Conservation (phyloP, 1,284 basidiomycete species). For the Austroboletus rostrupii region DNA sequence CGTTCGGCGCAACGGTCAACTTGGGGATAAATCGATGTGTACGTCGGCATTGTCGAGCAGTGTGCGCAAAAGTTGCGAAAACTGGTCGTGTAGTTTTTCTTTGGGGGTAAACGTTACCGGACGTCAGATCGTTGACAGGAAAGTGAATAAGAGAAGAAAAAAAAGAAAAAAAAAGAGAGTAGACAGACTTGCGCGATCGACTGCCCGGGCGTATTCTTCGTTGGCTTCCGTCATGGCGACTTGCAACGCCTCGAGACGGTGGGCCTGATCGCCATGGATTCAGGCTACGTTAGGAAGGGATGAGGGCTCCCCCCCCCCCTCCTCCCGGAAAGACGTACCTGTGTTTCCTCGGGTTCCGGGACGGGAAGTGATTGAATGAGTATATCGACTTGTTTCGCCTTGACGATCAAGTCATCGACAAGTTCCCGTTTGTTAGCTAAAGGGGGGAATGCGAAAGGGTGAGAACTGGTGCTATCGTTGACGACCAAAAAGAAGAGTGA, state of each 20-base stretch:
- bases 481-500: not conserved
- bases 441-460: too few species aligned
- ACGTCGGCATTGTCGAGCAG: slow-evolving; percentile 57
- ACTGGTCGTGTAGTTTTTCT: slow-evolving; percentile 57
- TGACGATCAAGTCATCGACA: slow-evolving; percentile 71
- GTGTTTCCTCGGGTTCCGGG: slow-evolving; percentile 67
- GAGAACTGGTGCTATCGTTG: too few species aligned
- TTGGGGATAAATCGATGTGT: slow-evolving; percentile 21
- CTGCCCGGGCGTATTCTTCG: slow-evolving; percentile 64
- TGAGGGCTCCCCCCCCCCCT: too few species aligned
- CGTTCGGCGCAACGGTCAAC: not conserved
- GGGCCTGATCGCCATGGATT: too few species aligned
- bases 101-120: too few species aligned
- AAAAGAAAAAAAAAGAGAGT: not conserved
- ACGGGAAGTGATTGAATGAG: slow-evolving; percentile 74
- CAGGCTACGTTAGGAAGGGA: not conserved
- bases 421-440: slow-evolving; percentile 77
- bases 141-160: not conserved
- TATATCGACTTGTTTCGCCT: slow-evolving; percentile 81
- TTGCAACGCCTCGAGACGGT: slow-evolving; percentile 58
- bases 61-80: slow-evolving; percentile 54
- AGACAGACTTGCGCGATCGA: slow-evolving; percentile 65
- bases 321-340: slow-evolving; percentile 39
- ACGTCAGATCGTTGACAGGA: not conserved
- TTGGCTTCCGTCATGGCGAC: slow-evolving; percentile 68